phyloP scores from a whole-genome alignment of 2,329 filamentous ascomycete genomes.

The Chaetoscypha palmicola region DNA sequence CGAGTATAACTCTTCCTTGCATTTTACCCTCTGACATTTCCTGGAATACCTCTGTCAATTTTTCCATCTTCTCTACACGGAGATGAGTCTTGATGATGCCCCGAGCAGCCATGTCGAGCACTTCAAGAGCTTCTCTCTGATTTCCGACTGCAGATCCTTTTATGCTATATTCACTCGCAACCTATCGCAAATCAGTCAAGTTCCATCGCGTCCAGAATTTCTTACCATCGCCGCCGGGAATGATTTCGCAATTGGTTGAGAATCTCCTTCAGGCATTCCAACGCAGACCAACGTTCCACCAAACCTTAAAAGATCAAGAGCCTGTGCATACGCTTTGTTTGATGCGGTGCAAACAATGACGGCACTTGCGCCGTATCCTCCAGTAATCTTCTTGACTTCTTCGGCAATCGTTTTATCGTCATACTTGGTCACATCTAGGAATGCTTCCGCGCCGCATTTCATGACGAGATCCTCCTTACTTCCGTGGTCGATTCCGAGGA shows the following conservation, averaged over 20 bases:
- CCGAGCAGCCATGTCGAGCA: constrained; percentile 40
- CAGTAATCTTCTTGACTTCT: constrained; percentile 41
- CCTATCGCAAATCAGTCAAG: constrained; percentile 11
- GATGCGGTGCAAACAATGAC: constrained; percentile 50
- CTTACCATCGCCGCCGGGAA: constrained; percentile 34
- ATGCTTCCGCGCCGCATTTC: constrained; percentile 42
- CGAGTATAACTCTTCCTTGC: constrained; percentile 41
- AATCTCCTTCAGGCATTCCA: constrained; percentile 42
- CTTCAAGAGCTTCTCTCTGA: constrained; percentile 42
- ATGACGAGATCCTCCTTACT: constrained; percentile 48
- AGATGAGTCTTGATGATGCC: constrained; percentile 41
- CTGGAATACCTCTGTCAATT: constrained; percentile 39
- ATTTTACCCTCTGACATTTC: constrained; percentile 38
- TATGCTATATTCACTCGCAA: constrained; percentile 39
- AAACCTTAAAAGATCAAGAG: constrained; percentile 40
- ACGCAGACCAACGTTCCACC: constrained; percentile 45
- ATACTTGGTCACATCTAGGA: constrained; percentile 44
- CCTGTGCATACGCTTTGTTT: constrained; percentile 44
- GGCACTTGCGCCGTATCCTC: constrained; percentile 43
- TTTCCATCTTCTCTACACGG: constrained; percentile 40
- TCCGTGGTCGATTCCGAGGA: constrained; percentile 59
- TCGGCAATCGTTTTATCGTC: constrained; percentile 41
- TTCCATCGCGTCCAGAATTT: too few relatives aligned
- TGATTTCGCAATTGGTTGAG: constrained; percentile 38
- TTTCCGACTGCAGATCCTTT: constrained; percentile 45